Percentiles rank a stretch among this genome's conserved stretches.
phyloP scores from a whole-genome alignment of 2,329 filamentous ascomycete species.

The Pseudocercospora cruenta region DNA sequence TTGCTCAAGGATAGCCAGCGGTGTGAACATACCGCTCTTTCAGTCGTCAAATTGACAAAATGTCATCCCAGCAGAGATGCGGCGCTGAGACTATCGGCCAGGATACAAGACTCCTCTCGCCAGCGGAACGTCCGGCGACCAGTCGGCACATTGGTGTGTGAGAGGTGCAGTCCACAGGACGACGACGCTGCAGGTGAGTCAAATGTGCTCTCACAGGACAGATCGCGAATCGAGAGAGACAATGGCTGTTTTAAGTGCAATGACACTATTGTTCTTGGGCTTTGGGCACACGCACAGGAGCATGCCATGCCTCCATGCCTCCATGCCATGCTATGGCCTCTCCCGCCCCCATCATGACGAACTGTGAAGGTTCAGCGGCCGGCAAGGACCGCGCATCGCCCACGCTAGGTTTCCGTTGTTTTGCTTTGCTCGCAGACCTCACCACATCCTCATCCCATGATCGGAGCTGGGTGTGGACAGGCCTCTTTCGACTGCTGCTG shows the following conservation, averaged over 20 bases:
- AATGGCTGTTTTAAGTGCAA: not conserved
- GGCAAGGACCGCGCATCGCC: not conserved
- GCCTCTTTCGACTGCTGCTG: not conserved
- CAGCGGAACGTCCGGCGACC: not conserved
- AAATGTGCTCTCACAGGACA: not conserved
- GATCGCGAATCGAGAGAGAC: constrained; percentile 1
- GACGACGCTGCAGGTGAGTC: not conserved
- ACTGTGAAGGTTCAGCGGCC: not conserved
- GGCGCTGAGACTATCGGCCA: not conserved
- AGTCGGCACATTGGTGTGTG: constrained; percentile 1
- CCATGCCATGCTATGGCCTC: not conserved
- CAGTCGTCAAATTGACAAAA: not conserved
- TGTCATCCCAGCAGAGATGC: constrained; percentile 3
- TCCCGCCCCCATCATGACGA: not conserved
- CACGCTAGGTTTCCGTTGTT: constrained; percentile 3
- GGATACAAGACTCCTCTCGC: not conserved
- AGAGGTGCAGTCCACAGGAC: not conserved
- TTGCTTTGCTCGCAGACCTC: not conserved
- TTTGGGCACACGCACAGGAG: not conserved
- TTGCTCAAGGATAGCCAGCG: not conserved
- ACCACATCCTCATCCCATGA: constrained; percentile 1
- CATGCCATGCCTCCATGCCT: not conserved
- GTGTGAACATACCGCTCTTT: constrained; percentile 9
- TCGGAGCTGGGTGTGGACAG: not conserved
- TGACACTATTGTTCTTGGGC: constrained; percentile 4